Evolutionary conservation across 352 stramenopile genomes (phyloP), one percentile per base, ranked within the genome.

Genomic region (Pythium grandisporangium): DNA sequence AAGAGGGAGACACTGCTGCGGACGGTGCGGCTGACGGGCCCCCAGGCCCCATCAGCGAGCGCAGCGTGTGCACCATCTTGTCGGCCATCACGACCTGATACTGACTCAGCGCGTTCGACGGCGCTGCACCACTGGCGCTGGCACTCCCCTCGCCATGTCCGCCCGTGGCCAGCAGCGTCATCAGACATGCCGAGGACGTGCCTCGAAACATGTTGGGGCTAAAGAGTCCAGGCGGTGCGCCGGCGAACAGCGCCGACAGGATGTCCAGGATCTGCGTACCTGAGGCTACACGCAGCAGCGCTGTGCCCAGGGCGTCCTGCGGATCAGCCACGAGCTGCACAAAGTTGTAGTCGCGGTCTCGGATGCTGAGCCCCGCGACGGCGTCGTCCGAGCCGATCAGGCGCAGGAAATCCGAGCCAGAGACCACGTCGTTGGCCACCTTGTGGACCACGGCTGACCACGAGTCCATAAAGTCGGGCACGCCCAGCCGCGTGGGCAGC

Each of bases 201-300:
- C 69, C 67, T 7, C 64, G 62, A 30, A 80, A 85, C 72, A 85
- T 85, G 53, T 78, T 79, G 1, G 70, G 72, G 39, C 66, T 72
- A 49, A 83, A 85, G 10, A 69, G 50, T 35, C 66, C 66, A 5
- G 66, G 51, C 1, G 69, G 67, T 1, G 69, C 61, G 4, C 69
- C 69, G 4, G 63, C 69, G n/a, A 81, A 41, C 33, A 85, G 49
- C 16, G 42, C 71, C n/a, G 71, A 78, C 23, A 84, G 48, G 45
- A 80, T 74, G 39, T 84, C 71, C 24, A 84, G 68, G 35, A 82
- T 55, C 46, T 84, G 71, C 5, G 68, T 84, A 0, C 68, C 66
- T 6, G 66, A 82, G 2, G 71, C 68, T 11, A 69, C 51, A 6
- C 51, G 55, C 4, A 85, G 37, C 26, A 83, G 36, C 30, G 66